These are phyloP conservation scores for Paspalum notatum DNA, from an alignment of 176 grass and related monocot genomes.

Conservation along the genomic window DNA sequence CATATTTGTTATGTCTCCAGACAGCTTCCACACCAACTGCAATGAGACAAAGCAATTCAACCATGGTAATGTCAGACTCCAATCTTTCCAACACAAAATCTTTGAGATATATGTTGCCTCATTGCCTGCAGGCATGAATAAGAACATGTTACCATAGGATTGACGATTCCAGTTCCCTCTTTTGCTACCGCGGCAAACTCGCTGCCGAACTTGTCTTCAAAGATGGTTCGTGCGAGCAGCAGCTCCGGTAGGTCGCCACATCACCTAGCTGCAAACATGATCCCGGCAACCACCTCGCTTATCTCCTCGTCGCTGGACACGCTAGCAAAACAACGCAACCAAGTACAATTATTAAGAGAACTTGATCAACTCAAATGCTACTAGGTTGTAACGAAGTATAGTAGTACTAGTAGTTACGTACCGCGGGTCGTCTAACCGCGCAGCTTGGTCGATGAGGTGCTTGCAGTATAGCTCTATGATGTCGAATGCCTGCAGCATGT, in stretches of 20 bases:
- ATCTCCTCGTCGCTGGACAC: slow-evolving; percentile 37
- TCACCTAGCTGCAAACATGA: slow-evolving; percentile 48
- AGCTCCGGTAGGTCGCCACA: slow-evolving; percentile 50
- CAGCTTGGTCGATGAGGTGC: slow-evolving; percentile 33
- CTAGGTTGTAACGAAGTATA: background rate
- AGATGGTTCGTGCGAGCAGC: slow-evolving; percentile 32
- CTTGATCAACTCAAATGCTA: background rate
- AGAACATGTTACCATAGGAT: slow-evolving; percentile 31
- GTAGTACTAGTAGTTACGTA: background rate
- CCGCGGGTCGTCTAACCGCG: slow-evolving; percentile 22
- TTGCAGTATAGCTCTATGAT: slow-evolving; percentile 57
- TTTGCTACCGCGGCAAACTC: slow-evolving; percentile 18
- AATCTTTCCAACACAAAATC: background rate
- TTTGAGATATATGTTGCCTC: background rate
- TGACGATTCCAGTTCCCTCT: slow-evolving; percentile 34
- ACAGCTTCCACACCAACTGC: slow-evolving; percentile 54
- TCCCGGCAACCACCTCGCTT: slow-evolving; percentile 23
- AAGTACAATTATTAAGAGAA: background rate
- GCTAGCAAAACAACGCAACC: background rate
- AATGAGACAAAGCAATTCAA: background rate
- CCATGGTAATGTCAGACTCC: background rate
- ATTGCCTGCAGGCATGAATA: background rate
- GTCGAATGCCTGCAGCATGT: slow-evolving; percentile 46
- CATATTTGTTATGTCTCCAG: slow-evolving; percentile 17
- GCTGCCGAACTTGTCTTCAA: slow-evolving; percentile 44